Conservation (phyloP, 2,329 filamentous ascomycete genomes). For the Fusarium sp. region DNA sequence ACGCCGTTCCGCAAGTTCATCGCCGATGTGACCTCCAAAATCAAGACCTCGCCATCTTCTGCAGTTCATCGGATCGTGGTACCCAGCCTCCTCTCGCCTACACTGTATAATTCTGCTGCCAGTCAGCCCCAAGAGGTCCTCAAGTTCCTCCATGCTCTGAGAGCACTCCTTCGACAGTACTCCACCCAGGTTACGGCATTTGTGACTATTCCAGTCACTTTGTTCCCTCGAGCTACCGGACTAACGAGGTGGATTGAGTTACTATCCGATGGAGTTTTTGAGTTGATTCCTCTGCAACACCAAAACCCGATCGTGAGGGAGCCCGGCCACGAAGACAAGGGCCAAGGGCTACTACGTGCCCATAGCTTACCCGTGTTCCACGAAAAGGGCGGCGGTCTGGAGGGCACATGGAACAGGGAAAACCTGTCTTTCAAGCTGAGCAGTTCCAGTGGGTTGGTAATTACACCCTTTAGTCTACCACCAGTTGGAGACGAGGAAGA, state of each 20-base stretch:
- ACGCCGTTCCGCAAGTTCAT: conserved; percentile 70
- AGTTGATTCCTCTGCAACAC: conserved; percentile 76
- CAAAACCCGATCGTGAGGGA: conserved; percentile 62
- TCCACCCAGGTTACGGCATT: conserved; percentile 73
- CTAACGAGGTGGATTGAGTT: conserved; percentile 88
- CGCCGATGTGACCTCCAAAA: conserved; percentile 62
- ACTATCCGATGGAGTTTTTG: conserved; percentile 84
- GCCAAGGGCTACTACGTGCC: conserved; percentile 86
- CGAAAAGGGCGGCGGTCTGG: conserved; percentile 84
- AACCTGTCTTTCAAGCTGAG: conserved; percentile 93
- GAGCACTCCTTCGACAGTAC: conserved; percentile 77
- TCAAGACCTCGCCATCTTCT: conserved; percentile 65
- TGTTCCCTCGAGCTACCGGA: conserved; percentile 80
- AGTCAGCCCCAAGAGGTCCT: conserved; percentile 78
- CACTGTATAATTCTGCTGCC: conserved; percentile 76
- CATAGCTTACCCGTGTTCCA: conserved; percentile 86
- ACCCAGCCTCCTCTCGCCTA: conserved; percentile 88
- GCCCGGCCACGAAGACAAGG: conserved; percentile 70
- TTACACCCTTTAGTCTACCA: conserved; percentile 89
- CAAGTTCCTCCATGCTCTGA: conserved; percentile 81
- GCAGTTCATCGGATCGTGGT: conserved; percentile 83
- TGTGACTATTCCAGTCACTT: conserved; percentile 79
- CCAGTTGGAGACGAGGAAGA: conserved; percentile 79
- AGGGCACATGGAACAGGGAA: conserved; percentile 74
- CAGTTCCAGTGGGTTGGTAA: conserved; percentile 79